phyloP scores from a whole-genome alignment of 768 basidiomycete genomes.

The Boletus vinaceobasis region DNA sequence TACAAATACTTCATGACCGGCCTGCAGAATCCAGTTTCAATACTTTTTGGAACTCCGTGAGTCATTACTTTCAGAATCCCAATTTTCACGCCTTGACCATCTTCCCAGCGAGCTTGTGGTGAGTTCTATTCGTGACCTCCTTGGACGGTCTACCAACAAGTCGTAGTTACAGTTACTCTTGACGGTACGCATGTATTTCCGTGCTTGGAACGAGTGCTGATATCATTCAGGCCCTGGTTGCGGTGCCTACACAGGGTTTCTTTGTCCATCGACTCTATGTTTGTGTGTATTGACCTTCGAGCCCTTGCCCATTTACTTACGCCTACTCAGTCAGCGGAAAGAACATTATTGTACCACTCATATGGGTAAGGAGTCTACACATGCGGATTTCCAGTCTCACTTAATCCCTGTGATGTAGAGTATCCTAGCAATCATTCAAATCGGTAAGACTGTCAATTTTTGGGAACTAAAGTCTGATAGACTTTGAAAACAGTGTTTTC shows the following conservation, averaged over 20 bases:
- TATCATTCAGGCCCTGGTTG: neutral
- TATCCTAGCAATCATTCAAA: neutral
- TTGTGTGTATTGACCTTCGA: neutral
- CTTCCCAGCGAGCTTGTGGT: constrained; percentile 2
- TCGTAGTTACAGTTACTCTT: constrained; percentile 1
- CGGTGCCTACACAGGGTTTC: constrained; percentile 6
- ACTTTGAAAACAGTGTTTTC: neutral
- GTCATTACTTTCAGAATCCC: neutral
- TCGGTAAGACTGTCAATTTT: constrained; percentile 1
- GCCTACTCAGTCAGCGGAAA: neutral
- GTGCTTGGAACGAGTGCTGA: neutral
- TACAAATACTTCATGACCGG: constrained; percentile 7
- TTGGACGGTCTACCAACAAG: neutral
- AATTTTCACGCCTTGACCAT: neutral
- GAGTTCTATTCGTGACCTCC: neutral
- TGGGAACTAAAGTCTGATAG: neutral
- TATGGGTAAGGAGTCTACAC: constrained; percentile 1
- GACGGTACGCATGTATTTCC: neutral
- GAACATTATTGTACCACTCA: neutral
- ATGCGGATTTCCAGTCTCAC: no score
- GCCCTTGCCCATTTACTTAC: neutral
- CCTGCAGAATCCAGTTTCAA: neutral
- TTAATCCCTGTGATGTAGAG: neutral
- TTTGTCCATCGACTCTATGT: constrained; percentile 14
- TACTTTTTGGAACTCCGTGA: neutral